Evolutionary conservation across 192 early-diverging fungal species (phyloP).

Genomic region (Pilobolus umbonatus): DNA sequence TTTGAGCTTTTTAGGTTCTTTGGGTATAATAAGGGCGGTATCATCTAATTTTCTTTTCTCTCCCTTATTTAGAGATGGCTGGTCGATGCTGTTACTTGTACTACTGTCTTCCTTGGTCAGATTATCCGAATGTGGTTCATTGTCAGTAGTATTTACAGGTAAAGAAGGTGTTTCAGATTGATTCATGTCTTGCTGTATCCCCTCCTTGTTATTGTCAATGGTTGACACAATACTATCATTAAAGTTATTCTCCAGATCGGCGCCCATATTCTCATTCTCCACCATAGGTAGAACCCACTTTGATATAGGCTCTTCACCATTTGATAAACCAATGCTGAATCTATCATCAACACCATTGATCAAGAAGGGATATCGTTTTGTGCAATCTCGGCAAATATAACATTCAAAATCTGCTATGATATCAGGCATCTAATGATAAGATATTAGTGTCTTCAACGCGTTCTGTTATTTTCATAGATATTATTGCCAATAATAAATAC

Average conservation of each 20-base stretch:
- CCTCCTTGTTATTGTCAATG: too few relatives aligned
- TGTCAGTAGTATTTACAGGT: not conserved
- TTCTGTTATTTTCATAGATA: slow-evolving; percentile 1
- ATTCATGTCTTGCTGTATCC: too few relatives aligned
- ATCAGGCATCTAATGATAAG: slow-evolving; percentile 42
- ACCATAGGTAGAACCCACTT: slow-evolving; percentile 27
- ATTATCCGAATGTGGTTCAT: too few relatives aligned
- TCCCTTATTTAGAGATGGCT: not conserved
- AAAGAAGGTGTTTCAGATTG: too few relatives aligned
- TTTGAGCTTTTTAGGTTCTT: not conserved
- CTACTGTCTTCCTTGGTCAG: slow-evolving; percentile 10
- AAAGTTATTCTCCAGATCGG: not conserved
- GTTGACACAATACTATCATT: not conserved
- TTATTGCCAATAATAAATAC: too few relatives aligned
- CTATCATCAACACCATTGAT: slow-evolving; percentile 21
- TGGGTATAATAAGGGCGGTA: not conserved
- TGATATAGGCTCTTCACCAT: slow-evolving; percentile 20
- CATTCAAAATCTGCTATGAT: slow-evolving; percentile 51
- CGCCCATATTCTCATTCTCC: not conserved
- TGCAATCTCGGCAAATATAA: slow-evolving; percentile 66
- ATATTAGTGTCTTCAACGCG: not conserved
- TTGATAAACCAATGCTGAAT: slow-evolving; percentile 13
- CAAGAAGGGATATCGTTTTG: slow-evolving; percentile 41
- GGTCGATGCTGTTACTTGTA: not conserved
- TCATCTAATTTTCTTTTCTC: slow-evolving; percentile 5